phyloP scores from a whole-genome alignment of 257 asterid species.

The Cynanchum wilfordii region DNA sequence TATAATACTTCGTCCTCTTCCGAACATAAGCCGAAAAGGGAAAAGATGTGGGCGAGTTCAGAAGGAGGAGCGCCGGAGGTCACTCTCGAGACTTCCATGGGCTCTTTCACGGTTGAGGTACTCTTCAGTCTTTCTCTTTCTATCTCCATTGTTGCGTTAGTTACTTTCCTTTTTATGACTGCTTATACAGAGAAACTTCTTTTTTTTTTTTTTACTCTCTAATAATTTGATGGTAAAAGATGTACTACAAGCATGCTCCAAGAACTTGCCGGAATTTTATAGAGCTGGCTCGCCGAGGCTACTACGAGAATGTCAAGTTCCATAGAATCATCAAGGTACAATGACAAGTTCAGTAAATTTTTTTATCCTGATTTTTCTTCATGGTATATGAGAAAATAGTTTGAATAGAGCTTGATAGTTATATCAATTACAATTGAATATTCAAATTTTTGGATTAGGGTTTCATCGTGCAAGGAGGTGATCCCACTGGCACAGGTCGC shows the following conservation, averaged over 20 bases:
- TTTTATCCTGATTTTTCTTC: neutral
- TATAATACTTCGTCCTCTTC: neutral
- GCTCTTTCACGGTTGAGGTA: conserved; percentile 70
- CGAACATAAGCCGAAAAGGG: neutral
- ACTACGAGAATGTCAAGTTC: conserved; percentile 80
- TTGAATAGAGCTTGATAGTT: neutral
- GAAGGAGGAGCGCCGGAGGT: conserved; percentile 93
- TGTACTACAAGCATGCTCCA: conserved; percentile 93
- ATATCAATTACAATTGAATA: neutral
- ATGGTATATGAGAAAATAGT: neutral
- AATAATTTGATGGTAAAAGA: conserved; percentile 21
- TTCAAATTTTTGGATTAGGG: conserved; percentile 38
- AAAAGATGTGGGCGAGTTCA: conserved; percentile 37
- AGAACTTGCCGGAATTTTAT: conserved; percentile 88
- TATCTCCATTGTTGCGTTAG: neutral
- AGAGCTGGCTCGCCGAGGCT: conserved; percentile 90
- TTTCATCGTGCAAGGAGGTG: conserved; percentile 95
- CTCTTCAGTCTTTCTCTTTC: neutral
- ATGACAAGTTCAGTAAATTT: neutral
- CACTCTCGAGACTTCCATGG: conserved; percentile 94
- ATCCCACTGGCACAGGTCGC: conserved; percentile 94
- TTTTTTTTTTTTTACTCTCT: neutral
- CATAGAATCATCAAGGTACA: conserved; percentile 85
- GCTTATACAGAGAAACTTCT: too few relatives aligned
- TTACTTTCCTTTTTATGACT: neutral